phyloP scores from a whole-genome alignment of 2,329 filamentous ascomycete species.

The Triangularia setosa region DNA sequence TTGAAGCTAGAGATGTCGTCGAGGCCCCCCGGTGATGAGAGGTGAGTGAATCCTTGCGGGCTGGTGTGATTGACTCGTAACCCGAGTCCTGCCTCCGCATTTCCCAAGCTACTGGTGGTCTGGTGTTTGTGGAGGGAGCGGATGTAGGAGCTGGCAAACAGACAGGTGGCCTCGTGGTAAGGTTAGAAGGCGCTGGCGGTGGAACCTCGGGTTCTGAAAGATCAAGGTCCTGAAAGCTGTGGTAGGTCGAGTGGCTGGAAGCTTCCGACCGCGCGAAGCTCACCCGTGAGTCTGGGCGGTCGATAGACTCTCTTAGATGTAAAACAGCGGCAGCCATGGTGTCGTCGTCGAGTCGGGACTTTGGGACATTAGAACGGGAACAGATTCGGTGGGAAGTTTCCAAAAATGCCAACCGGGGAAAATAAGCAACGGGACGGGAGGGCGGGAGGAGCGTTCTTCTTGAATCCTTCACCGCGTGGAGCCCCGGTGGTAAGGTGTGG shows the following conservation, averaged over 20 bases:
- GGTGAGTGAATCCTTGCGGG: slow-evolving; percentile 33
- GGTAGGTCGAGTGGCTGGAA: slow-evolving; percentile 38
- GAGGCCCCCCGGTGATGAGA: slow-evolving; percentile 29
- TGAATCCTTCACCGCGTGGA: slow-evolving; percentile 15
- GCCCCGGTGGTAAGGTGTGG: slow-evolving; percentile 2
- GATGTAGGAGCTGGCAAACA: slow-evolving; percentile 12
- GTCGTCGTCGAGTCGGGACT: slow-evolving; percentile 1
- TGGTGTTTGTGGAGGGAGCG: slow-evolving; percentile 23
- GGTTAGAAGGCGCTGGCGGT: slow-evolving; percentile 26
- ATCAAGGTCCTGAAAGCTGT: slow-evolving; percentile 52
- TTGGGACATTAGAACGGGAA: slow-evolving; percentile 19
- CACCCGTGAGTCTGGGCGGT: slow-evolving; percentile 34
- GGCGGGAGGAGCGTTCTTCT: slow-evolving; percentile 16
- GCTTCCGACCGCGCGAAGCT: slow-evolving; percentile 46
- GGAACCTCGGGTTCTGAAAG: slow-evolving; percentile 38
- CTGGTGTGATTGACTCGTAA: slow-evolving; percentile 49
- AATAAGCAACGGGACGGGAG: slow-evolving; percentile 5
- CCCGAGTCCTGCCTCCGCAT: slow-evolving; percentile 58
- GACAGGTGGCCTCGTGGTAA: slow-evolving; percentile 9
- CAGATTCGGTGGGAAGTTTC: not conserved
- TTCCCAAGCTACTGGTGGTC: slow-evolving; percentile 32
- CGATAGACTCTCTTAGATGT: slow-evolving; percentile 15
- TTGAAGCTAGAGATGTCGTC: slow-evolving; percentile 26
- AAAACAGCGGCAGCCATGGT: slow-evolving; percentile 19
- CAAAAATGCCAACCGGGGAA: slow-evolving; percentile 12